phyloP scores from a whole-genome alignment of 2,329 filamentous ascomycete genomes.

The Diplodia corticola region DNA sequence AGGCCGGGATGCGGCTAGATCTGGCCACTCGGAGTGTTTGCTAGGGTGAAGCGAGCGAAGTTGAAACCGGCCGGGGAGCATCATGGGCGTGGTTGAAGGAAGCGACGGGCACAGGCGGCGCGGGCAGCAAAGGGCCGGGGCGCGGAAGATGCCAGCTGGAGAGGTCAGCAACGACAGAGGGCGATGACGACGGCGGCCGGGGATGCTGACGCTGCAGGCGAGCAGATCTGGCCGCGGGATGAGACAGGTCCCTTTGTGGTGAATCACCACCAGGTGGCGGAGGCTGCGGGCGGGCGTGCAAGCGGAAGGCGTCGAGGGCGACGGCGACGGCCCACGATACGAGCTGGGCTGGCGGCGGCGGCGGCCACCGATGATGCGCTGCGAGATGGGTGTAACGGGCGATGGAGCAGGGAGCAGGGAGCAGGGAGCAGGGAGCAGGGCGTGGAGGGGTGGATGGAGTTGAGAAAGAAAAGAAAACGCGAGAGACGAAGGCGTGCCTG shows the following conservation, averaged over 20 bases:
- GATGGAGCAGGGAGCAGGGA: background rate
- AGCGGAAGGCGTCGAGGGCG: background rate
- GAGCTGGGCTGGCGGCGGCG: background rate
- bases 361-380: constrained; percentile 3
- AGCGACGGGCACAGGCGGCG: background rate
- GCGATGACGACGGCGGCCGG: constrained; percentile 4
- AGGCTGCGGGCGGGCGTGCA: constrained; percentile 8
- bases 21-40: constrained; percentile 14
- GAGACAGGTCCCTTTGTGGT: constrained; percentile 8
- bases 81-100: background rate
- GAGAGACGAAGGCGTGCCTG: too few species aligned
- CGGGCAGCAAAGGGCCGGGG: background rate
- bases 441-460: background rate
- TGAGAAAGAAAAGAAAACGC: too few species aligned
- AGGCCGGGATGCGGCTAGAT: background rate
- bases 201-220: background rate
- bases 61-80: background rate
- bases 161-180: background rate
- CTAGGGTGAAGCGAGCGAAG: constrained; percentile 8
- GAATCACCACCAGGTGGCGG: constrained; percentile 2
- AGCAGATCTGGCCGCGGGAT: background rate
- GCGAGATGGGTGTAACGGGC: constrained; percentile 13
- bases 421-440: too few species aligned
- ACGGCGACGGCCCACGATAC: background rate
- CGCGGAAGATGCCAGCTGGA: constrained; percentile 14